Conservation (phyloP, 176 grass and related monocot genomes). For the Lolium multiflorum region DNA sequence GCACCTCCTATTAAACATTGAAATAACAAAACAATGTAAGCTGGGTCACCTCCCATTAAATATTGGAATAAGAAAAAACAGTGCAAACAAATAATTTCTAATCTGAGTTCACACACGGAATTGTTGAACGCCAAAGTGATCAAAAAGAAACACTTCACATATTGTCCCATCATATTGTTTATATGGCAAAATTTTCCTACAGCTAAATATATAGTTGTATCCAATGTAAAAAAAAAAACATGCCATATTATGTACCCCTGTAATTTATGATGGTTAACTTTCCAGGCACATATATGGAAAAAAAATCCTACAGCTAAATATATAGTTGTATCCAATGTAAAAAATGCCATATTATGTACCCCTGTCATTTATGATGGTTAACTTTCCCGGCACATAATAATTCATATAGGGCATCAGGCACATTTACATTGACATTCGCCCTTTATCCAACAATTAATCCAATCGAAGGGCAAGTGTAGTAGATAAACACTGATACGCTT, state of each 20-base stretch:
- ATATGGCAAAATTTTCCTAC: background rate
- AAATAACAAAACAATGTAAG: background rate
- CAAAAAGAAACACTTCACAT: constrained; percentile 13
- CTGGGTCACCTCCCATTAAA: constrained; percentile 42
- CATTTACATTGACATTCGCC: background rate
- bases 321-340: background rate
- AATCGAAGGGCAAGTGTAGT: background rate
- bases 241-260: background rate
- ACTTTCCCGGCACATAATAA: background rate
- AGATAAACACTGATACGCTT: background rate
- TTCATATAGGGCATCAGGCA: background rate
- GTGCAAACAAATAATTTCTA: background rate
- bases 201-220: background rate
- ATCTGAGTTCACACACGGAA: background rate
- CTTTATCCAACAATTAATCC: background rate
- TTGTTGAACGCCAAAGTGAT: background rate
- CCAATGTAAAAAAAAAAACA: background rate
- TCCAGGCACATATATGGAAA: background rate
- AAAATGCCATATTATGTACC: background rate
- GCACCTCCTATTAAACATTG: constrained; percentile 65
- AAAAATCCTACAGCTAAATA: background rate
- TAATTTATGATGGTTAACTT: background rate
- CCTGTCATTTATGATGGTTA: background rate
- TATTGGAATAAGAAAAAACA: background rate
- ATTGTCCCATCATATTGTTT: background rate